Percentiles rank a stretch among this genome's conserved stretches.
These are phyloP conservation scores for Warburgia ugandensis DNA, from an alignment of 164 flowering plant genomes.

Conservation along the genomic window DNA sequence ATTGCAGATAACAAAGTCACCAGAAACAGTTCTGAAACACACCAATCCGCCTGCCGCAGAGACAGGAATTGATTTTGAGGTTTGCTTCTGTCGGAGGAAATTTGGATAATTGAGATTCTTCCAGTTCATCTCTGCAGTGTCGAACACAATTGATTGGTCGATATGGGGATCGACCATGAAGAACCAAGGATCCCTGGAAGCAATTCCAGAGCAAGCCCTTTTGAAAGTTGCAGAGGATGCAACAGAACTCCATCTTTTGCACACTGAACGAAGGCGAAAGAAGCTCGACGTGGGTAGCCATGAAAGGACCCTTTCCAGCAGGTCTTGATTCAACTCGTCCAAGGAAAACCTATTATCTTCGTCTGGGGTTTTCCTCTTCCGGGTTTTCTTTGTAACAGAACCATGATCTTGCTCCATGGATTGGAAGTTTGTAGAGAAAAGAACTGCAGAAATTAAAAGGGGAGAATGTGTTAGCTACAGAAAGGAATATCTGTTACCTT, in stretches of 20 bases:
- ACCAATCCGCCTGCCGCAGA: slow-evolving; percentile 59
- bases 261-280: slow-evolving; percentile 57
- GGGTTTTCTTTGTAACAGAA: background rate
- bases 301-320: slow-evolving; percentile 62
- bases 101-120: slow-evolving; percentile 35
- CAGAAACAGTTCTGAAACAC: slow-evolving; percentile 33
- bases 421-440: background rate
- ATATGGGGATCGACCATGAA: slow-evolving; percentile 49
- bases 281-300: slow-evolving; percentile 66
- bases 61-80: slow-evolving; percentile 39
- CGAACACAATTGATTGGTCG: slow-evolving; percentile 38
- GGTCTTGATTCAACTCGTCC: slow-evolving; percentile 56
- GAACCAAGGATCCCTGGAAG: slow-evolving; percentile 64
- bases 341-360: slow-evolving; percentile 23
- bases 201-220: slow-evolving; percentile 50
- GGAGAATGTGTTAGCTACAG: background rate
- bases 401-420: slow-evolving; percentile 22
- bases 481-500: slow-evolving; percentile 2
- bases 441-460: slow-evolving; percentile 13
- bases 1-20: slow-evolving; percentile 39
- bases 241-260: slow-evolving; percentile 75
- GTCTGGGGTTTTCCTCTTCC: slow-evolving; percentile 27
- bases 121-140: slow-evolving; percentile 53
- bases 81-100: slow-evolving; percentile 10
- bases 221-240: slow-evolving; percentile 41